These are phyloP conservation scores for Trametes polyzona DNA, from an alignment of 1,284 basidiomycete species.

Conservation along the genomic window DNA sequence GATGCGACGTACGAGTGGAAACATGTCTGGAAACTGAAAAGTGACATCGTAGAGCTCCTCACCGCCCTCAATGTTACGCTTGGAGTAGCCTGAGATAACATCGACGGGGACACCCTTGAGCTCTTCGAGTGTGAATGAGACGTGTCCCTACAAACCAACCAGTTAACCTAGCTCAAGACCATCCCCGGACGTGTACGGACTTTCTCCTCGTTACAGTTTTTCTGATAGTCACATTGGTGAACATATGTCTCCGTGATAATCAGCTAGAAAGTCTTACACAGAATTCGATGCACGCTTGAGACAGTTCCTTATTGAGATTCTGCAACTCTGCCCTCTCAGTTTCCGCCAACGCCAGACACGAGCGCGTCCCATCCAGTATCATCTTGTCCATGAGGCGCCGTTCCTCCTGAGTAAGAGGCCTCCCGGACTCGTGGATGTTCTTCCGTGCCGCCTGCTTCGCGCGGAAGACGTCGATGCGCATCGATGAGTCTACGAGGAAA, in stretches of 20 bases:
- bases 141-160: constrained; percentile 49
- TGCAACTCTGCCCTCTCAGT: constrained; percentile 61
- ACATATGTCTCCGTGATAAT: background rate
- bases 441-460: constrained; percentile 72
- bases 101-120: constrained; percentile 80
- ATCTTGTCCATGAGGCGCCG: constrained; percentile 76
- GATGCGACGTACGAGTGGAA: constrained; percentile 61
- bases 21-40: constrained; percentile 77
- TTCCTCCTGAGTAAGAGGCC: constrained; percentile 64
- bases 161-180: background rate
- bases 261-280: constrained; percentile 50
- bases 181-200: background rate
- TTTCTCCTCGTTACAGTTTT: constrained; percentile 88
- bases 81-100: constrained; percentile 75
- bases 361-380: constrained; percentile 75
- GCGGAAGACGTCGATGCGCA: constrained; percentile 78
- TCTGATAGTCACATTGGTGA: constrained; percentile 42
- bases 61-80: constrained; percentile 57
- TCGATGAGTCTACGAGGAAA: constrained; percentile 71
- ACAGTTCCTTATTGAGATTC: constrained; percentile 68
- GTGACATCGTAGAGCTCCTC: constrained; percentile 70
- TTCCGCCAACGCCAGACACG: constrained; percentile 72
- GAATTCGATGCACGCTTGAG: constrained; percentile 73
- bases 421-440: constrained; percentile 61
- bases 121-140: constrained; percentile 71